Evolutionary conservation across 2,329 filamentous ascomycete genomes (phyloP).

Genomic region (Fusarium tjaetaba): DNA sequence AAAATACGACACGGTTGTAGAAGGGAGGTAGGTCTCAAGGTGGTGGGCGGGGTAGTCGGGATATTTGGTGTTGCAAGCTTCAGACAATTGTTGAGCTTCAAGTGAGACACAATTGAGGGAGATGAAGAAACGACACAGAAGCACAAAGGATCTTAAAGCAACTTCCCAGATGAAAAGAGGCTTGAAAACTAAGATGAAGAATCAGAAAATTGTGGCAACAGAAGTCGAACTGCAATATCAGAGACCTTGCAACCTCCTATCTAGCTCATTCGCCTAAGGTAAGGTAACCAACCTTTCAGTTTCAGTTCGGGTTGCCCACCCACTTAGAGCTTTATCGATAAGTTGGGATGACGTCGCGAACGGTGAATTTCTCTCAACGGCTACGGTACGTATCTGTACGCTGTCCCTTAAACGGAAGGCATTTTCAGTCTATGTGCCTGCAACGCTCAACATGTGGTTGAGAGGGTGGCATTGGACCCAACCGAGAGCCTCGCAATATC

Average conservation of each 20-base stretch:
- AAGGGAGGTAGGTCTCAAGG: constrained; percentile 29
- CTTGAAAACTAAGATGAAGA: constrained; percentile 25
- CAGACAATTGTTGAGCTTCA: constrained; percentile 35
- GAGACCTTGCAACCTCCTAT: constrained; percentile 37
- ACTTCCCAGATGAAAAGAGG: constrained; percentile 24
- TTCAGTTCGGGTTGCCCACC: constrained; percentile 2
- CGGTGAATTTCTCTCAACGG: constrained; percentile 38
- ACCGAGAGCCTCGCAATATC: constrained; percentile 13
- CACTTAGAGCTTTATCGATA: constrained; percentile 45
- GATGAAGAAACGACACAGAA: constrained; percentile 17
- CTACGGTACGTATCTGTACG: constrained; percentile 34
- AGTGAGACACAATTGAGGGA: constrained; percentile 36
- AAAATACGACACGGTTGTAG: constrained; percentile 23
- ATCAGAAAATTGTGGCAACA: constrained; percentile 27
- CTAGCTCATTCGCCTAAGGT: constrained; percentile 31
- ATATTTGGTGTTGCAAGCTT: constrained; percentile 37
- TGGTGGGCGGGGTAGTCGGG: constrained; percentile 38
- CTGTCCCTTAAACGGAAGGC: constrained; percentile 25
- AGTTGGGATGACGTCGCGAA: constrained; percentile 43
- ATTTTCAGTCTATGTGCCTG: constrained; percentile 8
- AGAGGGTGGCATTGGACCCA: constrained; percentile 22
- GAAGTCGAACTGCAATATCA: constrained; percentile 35
- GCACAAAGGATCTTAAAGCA: constrained; percentile 4
- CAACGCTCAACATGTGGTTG: constrained; percentile 20
- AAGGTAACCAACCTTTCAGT: constrained; percentile 17